Conservation (phyloP, 371 early-diverging fungal species). For the Mucor plumbeus region DNA sequence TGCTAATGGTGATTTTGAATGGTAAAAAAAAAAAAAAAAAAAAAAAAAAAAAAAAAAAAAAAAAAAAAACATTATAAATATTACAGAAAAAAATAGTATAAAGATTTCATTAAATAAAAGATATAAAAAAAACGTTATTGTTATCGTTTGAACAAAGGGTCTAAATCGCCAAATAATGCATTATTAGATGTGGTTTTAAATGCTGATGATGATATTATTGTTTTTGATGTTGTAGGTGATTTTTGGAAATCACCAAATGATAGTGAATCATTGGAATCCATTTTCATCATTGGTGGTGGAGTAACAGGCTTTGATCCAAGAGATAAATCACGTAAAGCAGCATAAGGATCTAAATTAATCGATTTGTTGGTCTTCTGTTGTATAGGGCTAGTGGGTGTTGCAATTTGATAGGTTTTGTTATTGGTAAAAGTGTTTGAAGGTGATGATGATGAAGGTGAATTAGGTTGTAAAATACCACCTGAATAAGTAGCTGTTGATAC, state of each 20-base stretch:
- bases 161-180: conserved; percentile 26
- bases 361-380: background rate
- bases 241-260: conserved; percentile 15
- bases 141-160: conserved; percentile 27
- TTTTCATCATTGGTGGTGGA: background rate
- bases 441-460: conserved; percentile 9
- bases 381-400: background rate
- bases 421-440: background rate
- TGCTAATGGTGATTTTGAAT: conserved; percentile 82
- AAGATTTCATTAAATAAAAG: conserved; percentile 9
- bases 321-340: conserved; percentile 29
- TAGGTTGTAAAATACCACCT: conserved; percentile 30
- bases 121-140: background rate
- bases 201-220: background rate
- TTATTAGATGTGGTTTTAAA: background rate
- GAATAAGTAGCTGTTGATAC: conserved; percentile 12
- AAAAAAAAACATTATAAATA: background rate
- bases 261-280: background rate
- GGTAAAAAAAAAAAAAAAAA: background rate
- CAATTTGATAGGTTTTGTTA: background rate
- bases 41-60: background rate
- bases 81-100: conserved; percentile 6
- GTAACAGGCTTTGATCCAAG: conserved; percentile 11
- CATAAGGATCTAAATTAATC: conserved; percentile 25
- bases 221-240: conserved; percentile 6